Conservation (phyloP, 352 stramenopile species). For the Pseudoperonospora humuli region DNA sequence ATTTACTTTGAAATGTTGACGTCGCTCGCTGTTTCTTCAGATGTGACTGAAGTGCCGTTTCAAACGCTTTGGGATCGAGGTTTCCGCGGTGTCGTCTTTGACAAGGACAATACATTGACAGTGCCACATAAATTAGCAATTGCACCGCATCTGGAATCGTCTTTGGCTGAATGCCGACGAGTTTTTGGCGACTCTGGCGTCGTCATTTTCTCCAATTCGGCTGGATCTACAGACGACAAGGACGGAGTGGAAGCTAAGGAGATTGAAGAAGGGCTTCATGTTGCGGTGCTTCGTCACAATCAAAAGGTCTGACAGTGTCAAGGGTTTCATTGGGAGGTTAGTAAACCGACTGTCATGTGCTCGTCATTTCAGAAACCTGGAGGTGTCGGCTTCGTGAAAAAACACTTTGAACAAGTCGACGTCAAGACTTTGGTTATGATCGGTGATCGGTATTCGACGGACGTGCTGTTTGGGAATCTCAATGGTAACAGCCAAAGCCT, state of each 20-base stretch:
- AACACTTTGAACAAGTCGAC: constrained; percentile 75
- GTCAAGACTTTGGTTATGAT: constrained; percentile 90
- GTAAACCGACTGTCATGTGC: background rate
- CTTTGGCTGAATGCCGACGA: constrained; percentile 66
- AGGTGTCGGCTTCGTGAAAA: constrained; percentile 81
- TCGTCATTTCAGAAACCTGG: constrained; percentile 76
- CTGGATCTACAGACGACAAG: constrained; percentile 88
- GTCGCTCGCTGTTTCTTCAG: too few relatives aligned
- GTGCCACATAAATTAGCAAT: constrained; percentile 83
- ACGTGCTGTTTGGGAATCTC: constrained; percentile 96
- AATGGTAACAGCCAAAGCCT: constrained; percentile 42
- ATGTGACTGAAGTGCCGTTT: constrained; percentile 80
- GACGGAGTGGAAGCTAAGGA: constrained; percentile 67
- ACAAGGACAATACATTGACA: constrained; percentile 97
- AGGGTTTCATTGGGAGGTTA: background rate
- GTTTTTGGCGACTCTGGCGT: constrained; percentile 87
- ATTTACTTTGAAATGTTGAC: too few relatives aligned
- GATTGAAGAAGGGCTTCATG: constrained; percentile 76
- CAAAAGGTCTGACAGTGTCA: constrained; percentile 58
- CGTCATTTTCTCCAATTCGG: constrained; percentile 94
- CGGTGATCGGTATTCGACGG: constrained; percentile 94
- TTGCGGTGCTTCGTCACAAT: constrained; percentile 87
- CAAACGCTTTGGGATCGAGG: constrained; percentile 66
- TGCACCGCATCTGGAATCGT: constrained; percentile 61
- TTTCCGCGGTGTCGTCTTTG: constrained; percentile 92